Evolutionary conservation across 768 basidiomycete genomes (phyloP).

Genomic region (Collybia nuda): DNA sequence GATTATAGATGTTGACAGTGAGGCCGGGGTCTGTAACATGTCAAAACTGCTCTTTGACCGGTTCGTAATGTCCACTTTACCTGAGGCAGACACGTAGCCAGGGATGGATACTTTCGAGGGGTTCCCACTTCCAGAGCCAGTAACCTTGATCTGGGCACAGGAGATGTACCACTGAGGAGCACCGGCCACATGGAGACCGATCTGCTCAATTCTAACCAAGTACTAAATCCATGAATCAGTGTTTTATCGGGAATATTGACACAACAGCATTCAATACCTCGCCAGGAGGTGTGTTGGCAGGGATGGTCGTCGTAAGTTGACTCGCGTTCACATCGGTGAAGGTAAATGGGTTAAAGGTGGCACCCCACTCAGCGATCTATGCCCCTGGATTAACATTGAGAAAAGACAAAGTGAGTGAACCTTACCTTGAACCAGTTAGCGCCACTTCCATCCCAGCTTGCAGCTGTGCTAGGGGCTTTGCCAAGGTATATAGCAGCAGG

Average conservation of each 20-base stretch:
- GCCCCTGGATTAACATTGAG: slow-evolving; percentile 12
- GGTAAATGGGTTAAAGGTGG: no score
- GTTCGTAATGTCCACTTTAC: slow-evolving; percentile 15
- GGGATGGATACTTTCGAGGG: slow-evolving; percentile 47
- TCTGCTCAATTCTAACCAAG: slow-evolving; percentile 31
- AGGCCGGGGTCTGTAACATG: slow-evolving; percentile 31
- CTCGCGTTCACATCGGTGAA: no score
- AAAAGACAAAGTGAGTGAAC: slow-evolving; percentile 18
- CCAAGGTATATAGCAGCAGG: slow-evolving; percentile 33
- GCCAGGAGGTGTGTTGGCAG: slow-evolving; percentile 27
- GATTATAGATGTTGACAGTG: slow-evolving; percentile 39
- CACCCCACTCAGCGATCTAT: no score
- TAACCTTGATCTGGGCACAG: slow-evolving; percentile 45
- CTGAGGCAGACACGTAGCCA: slow-evolving; percentile 38
- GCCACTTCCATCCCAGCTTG: slow-evolving; percentile 35
- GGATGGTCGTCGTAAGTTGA: slow-evolving; percentile 28
- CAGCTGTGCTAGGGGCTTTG: slow-evolving; percentile 32
- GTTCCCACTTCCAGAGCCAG: slow-evolving; percentile 37
- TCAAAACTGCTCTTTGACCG: not conserved
- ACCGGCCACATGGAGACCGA: slow-evolving; percentile 42
- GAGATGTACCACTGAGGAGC: slow-evolving; percentile 49
- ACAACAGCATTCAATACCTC: slow-evolving; percentile 8
- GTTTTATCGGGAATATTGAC: not conserved
- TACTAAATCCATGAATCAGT: slow-evolving; percentile 16
- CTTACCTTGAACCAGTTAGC: slow-evolving; percentile 41